A percentile compares a stretch with the other conserved stretches of the same genome.
Evolutionary conservation across 495 filamentous ascomycete genomes (phyloP).

Genomic region (Penicillium canariense): DNA sequence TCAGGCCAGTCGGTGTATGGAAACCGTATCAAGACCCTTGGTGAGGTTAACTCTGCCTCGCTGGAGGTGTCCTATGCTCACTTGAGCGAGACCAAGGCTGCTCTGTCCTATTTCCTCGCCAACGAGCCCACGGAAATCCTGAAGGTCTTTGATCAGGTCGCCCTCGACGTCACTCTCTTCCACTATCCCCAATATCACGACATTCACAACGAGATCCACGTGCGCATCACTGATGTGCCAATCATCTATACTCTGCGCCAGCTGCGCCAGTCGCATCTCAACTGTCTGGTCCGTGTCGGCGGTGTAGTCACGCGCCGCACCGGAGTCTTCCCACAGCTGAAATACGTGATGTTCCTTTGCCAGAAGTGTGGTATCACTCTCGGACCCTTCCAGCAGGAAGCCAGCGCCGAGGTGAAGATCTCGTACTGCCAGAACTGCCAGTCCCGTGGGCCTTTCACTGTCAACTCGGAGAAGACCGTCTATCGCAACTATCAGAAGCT

Average conservation of each 20-base stretch:
- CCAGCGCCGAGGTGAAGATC: slow-evolving; percentile 92
- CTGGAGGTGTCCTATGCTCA: slow-evolving; percentile 96
- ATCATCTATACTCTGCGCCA: slow-evolving; percentile 96
- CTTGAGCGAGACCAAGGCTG: slow-evolving; percentile 84
- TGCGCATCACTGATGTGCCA: slow-evolving; percentile 92
- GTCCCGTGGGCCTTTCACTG: slow-evolving; percentile 88
- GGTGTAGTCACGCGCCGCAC: slow-evolving; percentile 94
- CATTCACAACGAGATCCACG: slow-evolving; percentile 97
- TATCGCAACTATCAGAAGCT: slow-evolving; percentile 99
- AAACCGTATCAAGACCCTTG: slow-evolving; percentile 84
- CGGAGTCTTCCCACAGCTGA: slow-evolving; percentile 98
- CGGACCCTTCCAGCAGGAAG: slow-evolving; percentile 96
- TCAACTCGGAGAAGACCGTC: slow-evolving; percentile 98
- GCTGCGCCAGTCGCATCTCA: slow-evolving; percentile 92
- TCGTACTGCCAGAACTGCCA: slow-evolving; percentile 97
- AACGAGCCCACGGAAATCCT: slow-evolving; percentile 92
- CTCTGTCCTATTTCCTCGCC: slow-evolving; percentile 94
- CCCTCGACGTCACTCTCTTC: slow-evolving; percentile 90
- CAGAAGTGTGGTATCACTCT: slow-evolving; percentile 87
- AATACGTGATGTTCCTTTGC: slow-evolving; percentile 97
- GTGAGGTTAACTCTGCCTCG: slow-evolving; percentile 94
- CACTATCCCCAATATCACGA: slow-evolving; percentile 97
- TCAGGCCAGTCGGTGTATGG: slow-evolving; percentile 89
- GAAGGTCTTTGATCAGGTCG: slow-evolving; percentile 95
- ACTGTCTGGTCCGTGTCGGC: slow-evolving; percentile 90